Conservation (phyloP, 345 rosid species). For the Rhizophora mangle region DNA sequence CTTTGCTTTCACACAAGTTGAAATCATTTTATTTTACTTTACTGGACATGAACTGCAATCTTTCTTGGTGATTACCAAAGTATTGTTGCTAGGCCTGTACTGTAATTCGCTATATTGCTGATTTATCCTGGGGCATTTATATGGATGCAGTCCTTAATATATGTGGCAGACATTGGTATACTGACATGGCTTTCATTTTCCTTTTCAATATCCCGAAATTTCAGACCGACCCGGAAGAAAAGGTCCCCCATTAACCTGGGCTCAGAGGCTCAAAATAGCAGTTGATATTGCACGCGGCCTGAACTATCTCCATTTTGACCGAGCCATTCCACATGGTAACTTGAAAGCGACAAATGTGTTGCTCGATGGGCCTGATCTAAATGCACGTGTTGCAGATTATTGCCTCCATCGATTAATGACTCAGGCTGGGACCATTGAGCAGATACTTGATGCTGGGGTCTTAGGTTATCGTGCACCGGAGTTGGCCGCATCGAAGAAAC, state of each 20-base stretch:
- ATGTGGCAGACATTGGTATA: neutral
- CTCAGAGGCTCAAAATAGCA: slow-evolving; percentile 77
- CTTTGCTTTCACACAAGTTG: neutral
- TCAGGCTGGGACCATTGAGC: slow-evolving; percentile 89
- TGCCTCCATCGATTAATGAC: slow-evolving; percentile 97
- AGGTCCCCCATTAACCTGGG: slow-evolving; percentile 81
- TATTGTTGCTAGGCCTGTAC: no score
- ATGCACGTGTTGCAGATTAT: slow-evolving; percentile 91
- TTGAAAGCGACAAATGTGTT: slow-evolving; percentile 82
- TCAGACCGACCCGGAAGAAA: slow-evolving; percentile 93
- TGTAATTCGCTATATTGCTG: no score
- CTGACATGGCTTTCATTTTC: slow-evolving; percentile 5
- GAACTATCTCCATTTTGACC: slow-evolving; percentile 95
- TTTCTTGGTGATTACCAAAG: neutral
- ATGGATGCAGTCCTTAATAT: neutral
- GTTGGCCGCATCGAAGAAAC: slow-evolving; percentile 84
- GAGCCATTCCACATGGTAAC: slow-evolving; percentile 97
- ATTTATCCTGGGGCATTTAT: no score
- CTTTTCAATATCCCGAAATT: slow-evolving; percentile 17
- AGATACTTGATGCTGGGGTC: slow-evolving; percentile 90
- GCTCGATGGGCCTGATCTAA: slow-evolving; percentile 85
- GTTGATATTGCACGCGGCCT: slow-evolving; percentile 99
- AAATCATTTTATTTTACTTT: neutral
- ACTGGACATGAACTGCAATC: neutral
- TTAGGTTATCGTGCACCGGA: slow-evolving; percentile 94